Evolutionary conservation across 2,329 filamentous ascomycete genomes (phyloP), one percentile per base, ranked within the genome.

Genomic region (Elsinoe arachidis): DNA sequence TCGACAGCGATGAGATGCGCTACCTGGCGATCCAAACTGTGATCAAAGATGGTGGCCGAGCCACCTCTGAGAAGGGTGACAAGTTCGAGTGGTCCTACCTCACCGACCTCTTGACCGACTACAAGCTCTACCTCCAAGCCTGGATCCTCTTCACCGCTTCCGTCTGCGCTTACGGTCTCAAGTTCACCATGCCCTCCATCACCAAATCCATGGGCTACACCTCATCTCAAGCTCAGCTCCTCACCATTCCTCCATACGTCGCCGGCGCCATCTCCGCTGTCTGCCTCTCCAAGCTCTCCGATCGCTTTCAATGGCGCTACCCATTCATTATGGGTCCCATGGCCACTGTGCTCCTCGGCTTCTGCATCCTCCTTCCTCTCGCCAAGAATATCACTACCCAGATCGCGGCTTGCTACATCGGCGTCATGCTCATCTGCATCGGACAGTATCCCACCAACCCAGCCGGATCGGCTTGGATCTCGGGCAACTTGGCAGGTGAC

Each of bases 321-420:
- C 72, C 81, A 0, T 87, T 86, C 64, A 81, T 87, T 63, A 57
- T 64, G 15, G 61, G 60, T 2, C 63, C 61, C 5, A 59, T 62
- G 59, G 41, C 56, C 15, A 26, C 46, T 7, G 59, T 61, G 10
- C 43, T 64, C 10, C 47, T 64, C n/a, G 63, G 59, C 5, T 65
- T 62, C 56, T 61, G 57, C 52, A 61, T 64, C 11, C 46, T 65
- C 1, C 56, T 63, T 0, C 58, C 62, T 5, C 46, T 63, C 6
- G 62, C 62, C 14, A 58, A 49, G 26, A 49, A 34, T 11, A 49
- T 49, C 26, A 19, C 21, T 9, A 26, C n/a, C 17, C 41, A 53
- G 17, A 58, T 58, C 35, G 21, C 56, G 9, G 47, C 43, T 12
- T 53, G 47, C 46, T 69, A 66, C 56, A 62, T 63, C 39, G 66